Base-by-base conservation (phyloP, 495 filamentous ascomycete genomes). In the Aeminium ludgeri region DNA sequence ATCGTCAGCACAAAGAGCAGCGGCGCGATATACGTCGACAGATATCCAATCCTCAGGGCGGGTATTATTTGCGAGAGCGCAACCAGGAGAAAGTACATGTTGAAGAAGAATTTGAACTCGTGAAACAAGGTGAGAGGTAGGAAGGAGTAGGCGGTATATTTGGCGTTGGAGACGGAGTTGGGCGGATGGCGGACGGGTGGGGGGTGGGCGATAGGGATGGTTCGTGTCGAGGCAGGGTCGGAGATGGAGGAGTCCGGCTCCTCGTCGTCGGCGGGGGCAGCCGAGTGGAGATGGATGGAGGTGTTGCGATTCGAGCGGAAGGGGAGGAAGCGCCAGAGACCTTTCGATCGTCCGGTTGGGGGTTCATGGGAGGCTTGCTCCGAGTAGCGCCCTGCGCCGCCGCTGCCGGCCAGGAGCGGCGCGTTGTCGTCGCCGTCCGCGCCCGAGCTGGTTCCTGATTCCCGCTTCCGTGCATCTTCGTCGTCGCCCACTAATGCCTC, bases 81-180 rank as follows among this genome's bases (percentile, higher is more conserved):
- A 3, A 99, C 91, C 5, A 96, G 69, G 6, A 99, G 69, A 58
- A 96, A 99, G 54, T 99, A 99, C 54, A 95, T 77, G 66, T 99
- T 99, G 69, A 96, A 94, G 62, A 99, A 99, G 63, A 96, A 96
- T 34, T 85, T 93, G 55, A 99, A 99, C 51, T 99, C 91, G 64
- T 96, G 94, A 57, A 92, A 99, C 10, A 96, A 65, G 0, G 91
- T 96, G 18, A 83, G 68, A 3, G 91, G 91, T 2, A 99, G 69
- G 60, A 99, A 99, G 44, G 78, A 89, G 68, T 83, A 82, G 0
- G 84, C 73, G n/a, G 87, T 94, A 55, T 95, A 99, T 71, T 95
- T 95, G 31, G 91, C 86, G 62, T 99, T 95, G 15, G 86, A 94
- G 31, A 99, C 71, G 20, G 80, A 70, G 55, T 99, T 99, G 12